These are phyloP conservation scores for Tagetes patula DNA, from an alignment of 129 eudicot species.

Conservation along the genomic window DNA sequence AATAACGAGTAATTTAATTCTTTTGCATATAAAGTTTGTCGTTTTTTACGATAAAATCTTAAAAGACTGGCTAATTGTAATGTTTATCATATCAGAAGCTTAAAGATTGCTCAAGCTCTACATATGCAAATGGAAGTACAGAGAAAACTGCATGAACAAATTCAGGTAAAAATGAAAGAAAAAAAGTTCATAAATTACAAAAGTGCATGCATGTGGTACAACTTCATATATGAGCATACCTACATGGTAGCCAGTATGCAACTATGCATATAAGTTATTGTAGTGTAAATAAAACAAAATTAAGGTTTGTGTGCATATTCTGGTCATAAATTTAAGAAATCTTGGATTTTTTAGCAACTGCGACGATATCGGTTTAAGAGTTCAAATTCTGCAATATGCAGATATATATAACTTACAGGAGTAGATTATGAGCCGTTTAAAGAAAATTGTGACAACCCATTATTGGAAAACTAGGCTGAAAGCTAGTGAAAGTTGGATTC, in stretches of 20 bases:
- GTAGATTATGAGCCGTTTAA: too few relatives aligned
- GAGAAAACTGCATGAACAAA: slow-evolving; percentile 88
- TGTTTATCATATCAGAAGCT: slow-evolving; percentile 49
- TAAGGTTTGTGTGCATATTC: background rate
- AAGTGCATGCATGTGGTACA: slow-evolving; percentile 18
- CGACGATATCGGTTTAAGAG: background rate
- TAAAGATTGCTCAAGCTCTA: slow-evolving; percentile 65
- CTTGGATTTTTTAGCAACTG: background rate
- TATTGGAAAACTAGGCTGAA: too few relatives aligned
- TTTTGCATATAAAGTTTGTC: background rate
- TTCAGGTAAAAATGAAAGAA: slow-evolving; percentile 56
- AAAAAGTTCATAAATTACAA: background rate
- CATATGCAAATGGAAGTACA: slow-evolving; percentile 93
- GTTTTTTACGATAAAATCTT: slow-evolving; percentile 1
- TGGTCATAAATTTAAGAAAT: background rate
- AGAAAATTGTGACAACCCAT: too few relatives aligned
- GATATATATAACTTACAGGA: too few relatives aligned
- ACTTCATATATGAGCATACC: background rate
- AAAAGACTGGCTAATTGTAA: slow-evolving; percentile 17
- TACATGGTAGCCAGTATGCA: too few relatives aligned
- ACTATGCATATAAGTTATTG: background rate
- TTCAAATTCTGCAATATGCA: too few relatives aligned
- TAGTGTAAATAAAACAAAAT: background rate
- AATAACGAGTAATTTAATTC: slow-evolving; percentile 52
- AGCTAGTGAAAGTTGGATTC: too few relatives aligned